Conservation (phyloP, 257 asterid species). For the Thymus mandschuricus region DNA sequence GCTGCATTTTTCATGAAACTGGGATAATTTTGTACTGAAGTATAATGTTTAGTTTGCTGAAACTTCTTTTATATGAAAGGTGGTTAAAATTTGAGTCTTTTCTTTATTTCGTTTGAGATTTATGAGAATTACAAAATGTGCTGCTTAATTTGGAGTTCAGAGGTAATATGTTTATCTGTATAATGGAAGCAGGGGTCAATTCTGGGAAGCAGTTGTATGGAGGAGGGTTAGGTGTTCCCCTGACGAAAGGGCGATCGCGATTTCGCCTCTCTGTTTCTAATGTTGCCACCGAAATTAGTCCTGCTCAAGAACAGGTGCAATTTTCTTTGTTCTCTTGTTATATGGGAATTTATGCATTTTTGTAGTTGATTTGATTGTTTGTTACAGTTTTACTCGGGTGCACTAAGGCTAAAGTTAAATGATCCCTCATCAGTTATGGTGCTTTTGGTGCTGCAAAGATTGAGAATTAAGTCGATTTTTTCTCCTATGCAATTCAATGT, state of each 20-base stretch:
- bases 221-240: conserved; percentile 49
- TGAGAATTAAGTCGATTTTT: not conserved
- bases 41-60: not conserved
- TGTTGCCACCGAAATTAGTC: conserved; percentile 71
- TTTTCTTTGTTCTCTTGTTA: not conserved
- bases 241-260: conserved; percentile 52
- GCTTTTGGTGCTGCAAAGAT: not conserved
- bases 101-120: not conserved
- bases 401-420: too few relatives aligned
- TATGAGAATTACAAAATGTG: conserved; percentile 12
- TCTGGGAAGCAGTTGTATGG: conserved; percentile 62
- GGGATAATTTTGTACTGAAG: not conserved
- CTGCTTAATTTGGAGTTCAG: not conserved
- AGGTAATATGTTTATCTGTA: conserved; percentile 6
- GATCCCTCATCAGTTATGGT: not conserved
- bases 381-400: not conserved
- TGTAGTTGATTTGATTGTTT: not conserved
- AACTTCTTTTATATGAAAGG: not conserved
- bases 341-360: not conserved
- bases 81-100: conserved; percentile 14
- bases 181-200: conserved; percentile 44
- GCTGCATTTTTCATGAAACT: not conserved
- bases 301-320: conserved; percentile 55
- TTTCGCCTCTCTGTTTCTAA: conserved; percentile 65
- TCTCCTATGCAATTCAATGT: not conserved